Conservation (phyloP, 2,329 filamentous ascomycete species). For the Botrytis tulipae region DNA sequence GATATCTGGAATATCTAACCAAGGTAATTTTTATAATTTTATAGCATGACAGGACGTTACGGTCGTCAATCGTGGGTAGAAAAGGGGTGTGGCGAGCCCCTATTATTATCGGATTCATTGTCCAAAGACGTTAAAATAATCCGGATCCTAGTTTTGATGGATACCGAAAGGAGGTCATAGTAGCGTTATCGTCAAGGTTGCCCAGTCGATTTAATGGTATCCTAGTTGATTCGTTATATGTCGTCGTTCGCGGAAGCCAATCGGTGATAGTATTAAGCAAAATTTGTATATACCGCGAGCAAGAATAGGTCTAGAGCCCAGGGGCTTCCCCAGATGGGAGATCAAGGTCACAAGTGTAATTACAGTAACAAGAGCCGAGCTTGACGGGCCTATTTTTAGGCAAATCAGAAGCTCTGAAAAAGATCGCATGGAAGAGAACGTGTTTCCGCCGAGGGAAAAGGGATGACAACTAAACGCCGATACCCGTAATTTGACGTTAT, state of each 20-base stretch:
- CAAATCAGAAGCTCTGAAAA: not conserved
- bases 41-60: slow-evolving; percentile 21
- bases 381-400: not conserved
- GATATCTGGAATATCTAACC: slow-evolving; percentile 8
- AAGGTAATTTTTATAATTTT: slow-evolving; percentile 18
- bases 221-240: slow-evolving; percentile 33
- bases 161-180: slow-evolving; percentile 32
- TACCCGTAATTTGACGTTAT: slow-evolving; percentile 26
- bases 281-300: slow-evolving; percentile 19
- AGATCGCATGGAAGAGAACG: slow-evolving; percentile 4
- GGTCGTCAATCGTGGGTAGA: slow-evolving; percentile 19
- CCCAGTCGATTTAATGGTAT: slow-evolving; percentile 40
- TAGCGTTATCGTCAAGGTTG: slow-evolving; percentile 40
- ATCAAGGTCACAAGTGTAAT: slow-evolving; percentile 15
- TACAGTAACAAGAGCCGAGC: slow-evolving; percentile 19
- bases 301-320: slow-evolving; percentile 10
- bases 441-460: not conserved
- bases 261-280: slow-evolving; percentile 18
- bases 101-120: slow-evolving; percentile 17
- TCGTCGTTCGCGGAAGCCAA: slow-evolving; percentile 30
- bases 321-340: slow-evolving; percentile 12
- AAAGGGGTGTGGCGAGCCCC: slow-evolving; percentile 14
- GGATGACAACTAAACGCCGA: slow-evolving; percentile 24
- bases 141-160: slow-evolving; percentile 17
- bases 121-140: slow-evolving; percentile 20